Conservation (phyloP, 2,329 filamentous ascomycete species). For the Scedosporium apiospermum region DNA sequence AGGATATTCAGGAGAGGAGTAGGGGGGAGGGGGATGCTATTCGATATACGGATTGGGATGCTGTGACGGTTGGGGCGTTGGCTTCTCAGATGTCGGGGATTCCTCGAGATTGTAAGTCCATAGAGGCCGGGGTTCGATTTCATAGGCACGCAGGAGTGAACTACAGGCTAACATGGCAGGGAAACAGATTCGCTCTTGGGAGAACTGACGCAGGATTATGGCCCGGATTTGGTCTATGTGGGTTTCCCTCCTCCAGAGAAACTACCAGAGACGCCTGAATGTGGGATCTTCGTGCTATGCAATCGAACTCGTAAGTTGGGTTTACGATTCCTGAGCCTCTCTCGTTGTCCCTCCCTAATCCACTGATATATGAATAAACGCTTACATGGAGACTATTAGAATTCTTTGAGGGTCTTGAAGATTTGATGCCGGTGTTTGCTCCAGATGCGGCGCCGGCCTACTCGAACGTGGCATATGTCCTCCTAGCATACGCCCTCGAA, state of each 20-base stretch:
- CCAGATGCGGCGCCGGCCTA: constrained; percentile 23
- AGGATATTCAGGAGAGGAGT: constrained; percentile 7
- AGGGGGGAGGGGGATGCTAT: constrained; percentile 13
- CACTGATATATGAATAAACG: neutral
- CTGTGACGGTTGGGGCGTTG: constrained; percentile 25
- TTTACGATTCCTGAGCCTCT: neutral
- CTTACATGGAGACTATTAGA: constrained; percentile 1
- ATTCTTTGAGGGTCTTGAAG: constrained; percentile 12
- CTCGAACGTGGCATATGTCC: constrained; percentile 25
- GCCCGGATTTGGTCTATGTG: neutral
- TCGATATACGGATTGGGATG: constrained; percentile 19
- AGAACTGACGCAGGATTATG: constrained; percentile 8
- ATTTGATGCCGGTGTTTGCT: constrained; percentile 22
- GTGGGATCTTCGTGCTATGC: constrained; percentile 7
- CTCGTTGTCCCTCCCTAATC: neutral
- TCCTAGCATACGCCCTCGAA: constrained; percentile 28
- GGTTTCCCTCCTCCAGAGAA: constrained; percentile 9
- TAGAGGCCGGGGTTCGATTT: too few relatives aligned
- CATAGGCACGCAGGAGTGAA: neutral
- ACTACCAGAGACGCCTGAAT: constrained; percentile 8
- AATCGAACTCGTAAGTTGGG: constrained; percentile 8
- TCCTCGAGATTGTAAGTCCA: constrained; percentile 21
- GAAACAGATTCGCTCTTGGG: constrained; percentile 7
- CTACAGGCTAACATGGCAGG: neutral
- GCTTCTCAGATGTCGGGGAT: constrained; percentile 26